phyloP scores from a whole-genome alignment of 768 basidiomycete species.

The Rhizopogon rudus region DNA sequence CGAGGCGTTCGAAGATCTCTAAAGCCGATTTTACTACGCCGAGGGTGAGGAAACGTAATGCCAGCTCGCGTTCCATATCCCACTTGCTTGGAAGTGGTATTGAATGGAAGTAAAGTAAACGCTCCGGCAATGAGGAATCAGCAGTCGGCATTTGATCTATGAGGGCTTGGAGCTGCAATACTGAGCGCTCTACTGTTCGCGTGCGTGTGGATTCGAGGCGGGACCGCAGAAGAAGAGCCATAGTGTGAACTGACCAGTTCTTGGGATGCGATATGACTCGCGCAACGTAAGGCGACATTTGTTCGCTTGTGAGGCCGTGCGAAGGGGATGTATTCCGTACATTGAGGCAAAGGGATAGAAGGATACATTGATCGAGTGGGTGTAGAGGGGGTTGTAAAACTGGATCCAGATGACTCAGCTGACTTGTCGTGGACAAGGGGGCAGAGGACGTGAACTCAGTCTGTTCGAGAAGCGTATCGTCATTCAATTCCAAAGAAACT shows the following conservation, averaged over 20 bases:
- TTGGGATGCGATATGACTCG: conserved; percentile 85
- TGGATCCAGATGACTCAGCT: conserved; percentile 73
- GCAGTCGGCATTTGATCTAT: conserved; percentile 95
- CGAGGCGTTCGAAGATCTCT: conserved; percentile 89
- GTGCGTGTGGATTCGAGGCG: conserved; percentile 85
- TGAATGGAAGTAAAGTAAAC: conserved; percentile 75
- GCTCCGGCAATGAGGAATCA: conserved; percentile 68
- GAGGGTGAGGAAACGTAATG: conserved; percentile 72
- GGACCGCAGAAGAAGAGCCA: conserved; percentile 90
- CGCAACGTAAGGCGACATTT: conserved; percentile 89
- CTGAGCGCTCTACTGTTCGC: conserved; percentile 89
- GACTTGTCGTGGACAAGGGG: conserved; percentile 37
- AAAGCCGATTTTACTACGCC: conserved; percentile 89
- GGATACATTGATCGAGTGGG: conserved; percentile 90
- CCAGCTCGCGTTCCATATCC: conserved; percentile 92
- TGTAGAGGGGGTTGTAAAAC: conserved; percentile 81
- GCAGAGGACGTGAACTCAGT: conserved; percentile 84
- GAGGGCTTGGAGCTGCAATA: conserved; percentile 90
- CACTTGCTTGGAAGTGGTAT: conserved; percentile 85
- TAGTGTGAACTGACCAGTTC: conserved; percentile 97
- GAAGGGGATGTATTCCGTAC: conserved; percentile 84
- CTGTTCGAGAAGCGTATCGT: conserved; percentile 93
- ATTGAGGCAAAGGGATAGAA: conserved; percentile 87
- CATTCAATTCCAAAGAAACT: conserved; percentile 81
- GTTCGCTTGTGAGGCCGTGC: conserved; percentile 87